phyloP scores from a whole-genome alignment of 768 basidiomycete species.

The Fomitopsis pulvina region DNA sequence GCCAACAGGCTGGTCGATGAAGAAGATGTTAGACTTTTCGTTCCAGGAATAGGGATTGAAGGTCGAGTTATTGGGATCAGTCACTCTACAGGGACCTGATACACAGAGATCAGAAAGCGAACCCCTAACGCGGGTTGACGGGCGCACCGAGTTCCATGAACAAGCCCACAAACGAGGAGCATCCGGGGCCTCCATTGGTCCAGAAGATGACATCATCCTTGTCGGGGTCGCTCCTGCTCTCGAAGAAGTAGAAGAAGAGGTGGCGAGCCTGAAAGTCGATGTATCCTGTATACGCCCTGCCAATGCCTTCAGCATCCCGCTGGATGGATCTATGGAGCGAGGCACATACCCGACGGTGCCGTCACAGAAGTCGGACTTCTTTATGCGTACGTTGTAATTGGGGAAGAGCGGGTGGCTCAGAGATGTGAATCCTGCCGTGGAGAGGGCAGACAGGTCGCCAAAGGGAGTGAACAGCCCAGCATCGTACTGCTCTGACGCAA shows the following conservation, averaged over 20 bases:
- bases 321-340: neutral
- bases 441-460: slow-evolving; percentile 20
- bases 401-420: slow-evolving; percentile 40
- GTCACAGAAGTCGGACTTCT: slow-evolving; percentile 37
- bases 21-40: slow-evolving; percentile 52
- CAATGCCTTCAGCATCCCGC: neutral
- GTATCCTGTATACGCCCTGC: slow-evolving; percentile 62
- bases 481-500: slow-evolving; percentile 8
- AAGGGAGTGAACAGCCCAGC: slow-evolving; percentile 29
- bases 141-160: slow-evolving; percentile 42
- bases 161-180: slow-evolving; percentile 26
- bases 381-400: slow-evolving; percentile 34
- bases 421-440: slow-evolving; percentile 28
- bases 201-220: slow-evolving; percentile 27
- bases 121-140: slow-evolving; percentile 31
- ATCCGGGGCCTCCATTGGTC: slow-evolving; percentile 30
- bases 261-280: slow-evolving; percentile 58
- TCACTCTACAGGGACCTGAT: slow-evolving; percentile 70
- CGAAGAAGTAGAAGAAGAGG: slow-evolving; percentile 43
- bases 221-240: slow-evolving; percentile 30
- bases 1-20: slow-evolving; percentile 35
- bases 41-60: slow-evolving; percentile 65
- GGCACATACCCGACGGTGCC: slow-evolving; percentile 26
- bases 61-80: slow-evolving; percentile 40
- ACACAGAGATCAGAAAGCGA: slow-evolving; percentile 60